Evolutionary conservation across 2,329 filamentous ascomycete genomes (phyloP), one percentile per base, ranked within the genome.

Genomic region (Nigrograna mackinnonii): DNA sequence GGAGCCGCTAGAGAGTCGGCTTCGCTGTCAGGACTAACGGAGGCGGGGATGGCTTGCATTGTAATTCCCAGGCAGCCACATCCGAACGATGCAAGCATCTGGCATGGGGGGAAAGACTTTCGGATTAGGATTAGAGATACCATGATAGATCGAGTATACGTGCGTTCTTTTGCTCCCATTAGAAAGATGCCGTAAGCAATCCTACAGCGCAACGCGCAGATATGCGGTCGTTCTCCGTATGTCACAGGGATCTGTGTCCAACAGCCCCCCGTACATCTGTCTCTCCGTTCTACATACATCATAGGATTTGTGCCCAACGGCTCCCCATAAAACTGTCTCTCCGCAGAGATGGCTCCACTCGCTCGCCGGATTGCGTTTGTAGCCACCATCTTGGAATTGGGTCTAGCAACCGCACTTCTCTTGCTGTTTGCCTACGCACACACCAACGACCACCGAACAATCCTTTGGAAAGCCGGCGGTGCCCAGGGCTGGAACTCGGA

Each of bases 401-500:
- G 9, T n/a, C 24, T 9, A n/a, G 24, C 24, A 28, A 28, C n/a
- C 9, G 24, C n/a, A 28, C 24, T 28, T 28, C n/a, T 28, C 9
- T 9, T 28, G n/a, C 24, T 28, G 9, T 28, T 28, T n/a, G 24
- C 24, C 9, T 28, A n/a, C 24, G 24, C 24, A 28, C n/a, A 28
- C n/a, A 9, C 24, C 9, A n/a, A 28, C n/a, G 9, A n/a, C 9
- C n/a, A 9, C n/a, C 24, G 24, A 9, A 28, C 24, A 9, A 9
- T 28, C 9, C n/a, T 28, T 9, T 28, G 24, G 24, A 9, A n/a
- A 28, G 24, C 24, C 24, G 24, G 24, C n/a, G 24, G 24, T 28
- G 24, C 24, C n/a, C 9, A 28, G n/a, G 24, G 24, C n/a, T 56
- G 47, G 50, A 53, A 54, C 14, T 57, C 54, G 2, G 46, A 51